Evolutionary conservation across 2,329 filamentous ascomycete genomes (phyloP).

Genomic region (Clarireedia homoeocarpa): DNA sequence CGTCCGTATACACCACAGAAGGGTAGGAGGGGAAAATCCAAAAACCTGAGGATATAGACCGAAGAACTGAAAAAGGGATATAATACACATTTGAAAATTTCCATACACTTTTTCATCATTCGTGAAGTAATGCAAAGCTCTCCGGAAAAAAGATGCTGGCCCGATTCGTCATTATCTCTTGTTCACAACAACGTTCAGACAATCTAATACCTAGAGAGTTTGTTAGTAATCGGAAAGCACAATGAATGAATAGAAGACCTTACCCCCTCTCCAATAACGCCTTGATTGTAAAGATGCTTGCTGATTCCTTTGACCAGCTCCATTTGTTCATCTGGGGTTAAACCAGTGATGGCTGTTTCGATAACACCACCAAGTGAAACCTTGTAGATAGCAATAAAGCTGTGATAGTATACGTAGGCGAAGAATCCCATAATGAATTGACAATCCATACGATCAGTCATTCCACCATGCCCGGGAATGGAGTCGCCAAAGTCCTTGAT

Average conservation of each 20-base stretch:
- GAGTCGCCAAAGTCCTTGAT: slow-evolving; percentile 99
- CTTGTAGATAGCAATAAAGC: slow-evolving; percentile 87
- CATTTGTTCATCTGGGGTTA: slow-evolving; percentile 80
- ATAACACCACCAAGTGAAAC: slow-evolving; percentile 79
- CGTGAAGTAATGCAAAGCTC: background rate
- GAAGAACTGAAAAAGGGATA: slow-evolving; percentile 5
- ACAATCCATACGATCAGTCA: slow-evolving; percentile 98
- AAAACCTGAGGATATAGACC: slow-evolving; percentile 1
- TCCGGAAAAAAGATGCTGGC: background rate
- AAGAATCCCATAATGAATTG: slow-evolving; percentile 99
- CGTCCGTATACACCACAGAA: background rate
- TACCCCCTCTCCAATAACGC: slow-evolving; percentile 31
- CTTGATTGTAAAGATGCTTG: slow-evolving; percentile 58
- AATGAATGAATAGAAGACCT: slow-evolving; percentile 4
- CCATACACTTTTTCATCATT: slow-evolving; percentile 6
- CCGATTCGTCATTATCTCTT: slow-evolving; percentile 18
- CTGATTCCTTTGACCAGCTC: slow-evolving; percentile 63
- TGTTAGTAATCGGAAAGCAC: slow-evolving; percentile 2
- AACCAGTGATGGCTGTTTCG: slow-evolving; percentile 83
- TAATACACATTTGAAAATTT: slow-evolving; percentile 7
- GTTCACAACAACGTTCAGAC: slow-evolving; percentile 21
- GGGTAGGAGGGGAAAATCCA: background rate
- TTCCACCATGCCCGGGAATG: slow-evolving; percentile 94
- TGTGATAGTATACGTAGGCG: slow-evolving; percentile 96
- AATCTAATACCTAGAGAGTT: slow-evolving; percentile 21